Base-by-base conservation (phyloP, 2,329 filamentous ascomycete genomes). In the Botrytis paeoniae region DNA sequence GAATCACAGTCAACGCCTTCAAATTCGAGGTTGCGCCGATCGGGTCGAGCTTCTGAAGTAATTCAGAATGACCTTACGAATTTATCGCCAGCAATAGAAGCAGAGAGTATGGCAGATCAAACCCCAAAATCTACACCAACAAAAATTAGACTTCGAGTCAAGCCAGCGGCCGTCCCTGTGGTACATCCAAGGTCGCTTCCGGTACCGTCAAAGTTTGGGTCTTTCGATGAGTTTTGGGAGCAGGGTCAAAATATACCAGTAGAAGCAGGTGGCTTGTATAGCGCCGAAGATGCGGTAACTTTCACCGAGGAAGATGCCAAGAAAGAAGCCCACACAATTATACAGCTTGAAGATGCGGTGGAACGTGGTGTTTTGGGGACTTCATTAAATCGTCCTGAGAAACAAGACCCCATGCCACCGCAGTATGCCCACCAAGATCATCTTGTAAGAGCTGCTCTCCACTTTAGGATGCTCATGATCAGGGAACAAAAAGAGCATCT, bases 361-460 rank as follows among this genome's bases (percentile, higher is more conserved):
- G 86, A 93, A 78, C 88, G 94, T 25, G 93, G 94, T 3, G 81
- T 94, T 6, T 85, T 98, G 41, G 94, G 92, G 69, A 84, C 86
- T 71, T 89, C 90, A 74, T 83, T 91, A 37, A 96, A 93, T 77
- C 86, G 90, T 29, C 92, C 93, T 0, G 93, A 96, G 75, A 85
- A 89, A 20, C 86, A 87, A 45, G 85, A 84, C 74, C 90, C 93
- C 73, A 92, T 97, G 78, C 93, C 93, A 0, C 88, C 89, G 79
- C 93, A 96, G 79, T 98, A 93, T 85, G 90, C 92, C n/a, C 94
- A 97, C 77, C 88, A 89, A 79, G 95, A 98, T 79, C 93, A 98
- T 80, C 86, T 98, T 70, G 86, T 92, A 63, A 91, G 91, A 64
- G 95, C 97, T 75, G 91, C 92, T 73, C 80, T 91, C 20, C 92